Percentiles rank a stretch among this genome's conserved stretches.
Evolutionary conservation across 129 eudicot species (phyloP).

Genomic region (Pulicaria dysenterica): DNA sequence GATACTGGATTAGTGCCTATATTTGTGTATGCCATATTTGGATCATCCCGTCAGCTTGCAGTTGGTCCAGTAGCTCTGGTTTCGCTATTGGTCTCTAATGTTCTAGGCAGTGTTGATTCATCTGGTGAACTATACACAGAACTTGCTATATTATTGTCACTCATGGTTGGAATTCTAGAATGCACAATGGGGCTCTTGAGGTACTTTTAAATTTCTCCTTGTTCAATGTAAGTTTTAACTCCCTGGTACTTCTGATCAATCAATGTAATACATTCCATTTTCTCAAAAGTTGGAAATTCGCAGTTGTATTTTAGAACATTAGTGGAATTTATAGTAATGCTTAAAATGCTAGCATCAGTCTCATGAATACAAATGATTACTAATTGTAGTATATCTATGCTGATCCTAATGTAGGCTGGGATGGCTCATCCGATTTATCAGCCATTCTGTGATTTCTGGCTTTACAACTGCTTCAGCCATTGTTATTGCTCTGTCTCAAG

Average conservation of each 20-base stretch:
- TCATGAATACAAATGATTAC: slow-evolving; percentile 10
- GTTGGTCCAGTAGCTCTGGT: slow-evolving; percentile 98
- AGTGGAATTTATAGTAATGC: background rate
- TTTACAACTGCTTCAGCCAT: slow-evolving; percentile 97
- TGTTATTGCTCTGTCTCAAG: slow-evolving; percentile 96
- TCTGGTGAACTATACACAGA: slow-evolving; percentile 79
- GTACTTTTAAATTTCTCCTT: slow-evolving; percentile 41
- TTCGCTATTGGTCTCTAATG: slow-evolving; percentile 86
- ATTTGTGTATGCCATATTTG: slow-evolving; percentile 85
- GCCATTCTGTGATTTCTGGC: slow-evolving; percentile 99
- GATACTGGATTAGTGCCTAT: slow-evolving; percentile 95
- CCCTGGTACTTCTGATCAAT: slow-evolving; percentile 10
- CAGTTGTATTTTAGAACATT: slow-evolving; percentile 2
- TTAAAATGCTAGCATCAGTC: background rate
- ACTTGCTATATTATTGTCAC: slow-evolving; percentile 89
- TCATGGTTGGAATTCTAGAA: slow-evolving; percentile 95
- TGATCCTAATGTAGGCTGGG: slow-evolving; percentile 70
- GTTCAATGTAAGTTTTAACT: background rate
- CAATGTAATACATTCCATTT: background rate
- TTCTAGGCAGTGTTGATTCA: slow-evolving; percentile 67
- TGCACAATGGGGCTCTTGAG: slow-evolving; percentile 94
- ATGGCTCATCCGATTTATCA: slow-evolving; percentile 94
- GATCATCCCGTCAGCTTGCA: slow-evolving; percentile 99
- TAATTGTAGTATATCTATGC: background rate
- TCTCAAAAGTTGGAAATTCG: background rate